Percentiles rank a stretch among this genome's conserved stretches.
These are phyloP conservation scores for Beauveria pseudobassiana DNA, from an alignment of 2,329 filamentous ascomycete genomes.

Conservation along the genomic window DNA sequence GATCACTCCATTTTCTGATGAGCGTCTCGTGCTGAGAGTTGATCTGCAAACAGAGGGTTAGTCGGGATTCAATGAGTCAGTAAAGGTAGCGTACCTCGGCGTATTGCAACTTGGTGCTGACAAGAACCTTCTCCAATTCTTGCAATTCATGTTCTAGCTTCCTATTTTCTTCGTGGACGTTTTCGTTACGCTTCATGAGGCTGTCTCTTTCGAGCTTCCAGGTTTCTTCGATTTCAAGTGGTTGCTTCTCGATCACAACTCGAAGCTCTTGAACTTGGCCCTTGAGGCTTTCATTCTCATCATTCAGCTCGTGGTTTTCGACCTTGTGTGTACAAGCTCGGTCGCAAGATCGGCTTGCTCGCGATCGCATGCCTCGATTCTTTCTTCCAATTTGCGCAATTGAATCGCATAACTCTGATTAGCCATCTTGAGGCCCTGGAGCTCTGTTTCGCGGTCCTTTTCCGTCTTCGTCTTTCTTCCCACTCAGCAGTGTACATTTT, in stretches of 20 bases:
- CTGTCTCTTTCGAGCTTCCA: constrained; percentile 82
- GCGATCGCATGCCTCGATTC: constrained; percentile 77
- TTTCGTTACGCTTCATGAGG: constrained; percentile 84
- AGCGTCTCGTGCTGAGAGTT: constrained; percentile 65
- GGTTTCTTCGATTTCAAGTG: constrained; percentile 74
- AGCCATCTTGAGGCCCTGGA: constrained; percentile 62
- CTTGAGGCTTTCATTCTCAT: constrained; percentile 82
- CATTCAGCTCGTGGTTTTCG: constrained; percentile 80
- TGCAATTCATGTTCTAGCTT: constrained; percentile 80
- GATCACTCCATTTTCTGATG: constrained; percentile 68
- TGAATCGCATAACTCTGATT: constrained; percentile 64
- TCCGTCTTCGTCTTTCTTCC: constrained; percentile 81
- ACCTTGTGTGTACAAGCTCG: constrained; percentile 84
- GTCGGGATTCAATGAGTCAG: not conserved
- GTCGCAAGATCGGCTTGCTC: constrained; percentile 90
- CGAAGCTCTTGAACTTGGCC: constrained; percentile 80
- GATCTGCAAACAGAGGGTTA: constrained; percentile 41
- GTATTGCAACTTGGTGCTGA: constrained; percentile 89
- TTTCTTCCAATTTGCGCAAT: constrained; percentile 79
- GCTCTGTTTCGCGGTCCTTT: constrained; percentile 72
- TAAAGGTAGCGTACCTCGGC: constrained; percentile 67
- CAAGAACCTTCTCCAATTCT: constrained; percentile 87
- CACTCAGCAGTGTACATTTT: constrained; percentile 78
- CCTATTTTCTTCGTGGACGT: constrained; percentile 90
- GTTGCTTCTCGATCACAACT: constrained; percentile 81